phyloP scores from a whole-genome alignment of 257 asterid species.

The Parsonsia alboflavescens region DNA sequence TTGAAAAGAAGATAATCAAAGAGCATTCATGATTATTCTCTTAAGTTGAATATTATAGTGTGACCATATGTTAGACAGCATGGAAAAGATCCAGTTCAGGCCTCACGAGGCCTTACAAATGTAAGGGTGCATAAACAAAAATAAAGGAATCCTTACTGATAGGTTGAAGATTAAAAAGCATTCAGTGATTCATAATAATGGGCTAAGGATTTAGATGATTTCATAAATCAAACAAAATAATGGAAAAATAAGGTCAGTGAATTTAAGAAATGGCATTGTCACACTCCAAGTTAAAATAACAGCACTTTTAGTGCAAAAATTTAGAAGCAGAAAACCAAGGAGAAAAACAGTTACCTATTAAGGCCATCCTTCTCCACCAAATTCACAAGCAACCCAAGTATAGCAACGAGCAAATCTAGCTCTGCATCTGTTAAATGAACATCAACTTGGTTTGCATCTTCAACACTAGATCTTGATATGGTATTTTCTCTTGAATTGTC shows the following conservation, averaged over 20 bases:
- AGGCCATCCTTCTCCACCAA: constrained; percentile 68
- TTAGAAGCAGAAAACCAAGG: background rate
- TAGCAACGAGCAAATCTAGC: constrained; percentile 75
- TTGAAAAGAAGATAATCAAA: background rate
- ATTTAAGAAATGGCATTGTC: background rate
- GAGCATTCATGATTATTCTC: background rate
- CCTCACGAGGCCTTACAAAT: background rate
- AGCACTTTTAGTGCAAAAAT: background rate
- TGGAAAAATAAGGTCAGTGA: background rate
- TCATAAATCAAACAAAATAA: background rate
- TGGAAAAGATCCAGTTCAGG: background rate
- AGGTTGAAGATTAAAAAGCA: background rate
- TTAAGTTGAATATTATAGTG: background rate
- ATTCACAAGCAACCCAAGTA: constrained; percentile 82
- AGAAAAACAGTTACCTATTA: constrained; percentile 44
- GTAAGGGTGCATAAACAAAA: background rate
- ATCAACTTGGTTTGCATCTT: constrained; percentile 29
- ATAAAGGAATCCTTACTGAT: background rate
- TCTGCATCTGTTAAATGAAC: constrained; percentile 54
- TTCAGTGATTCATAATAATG: background rate
- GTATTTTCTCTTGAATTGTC: constrained; percentile 22
- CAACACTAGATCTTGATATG: constrained; percentile 32
- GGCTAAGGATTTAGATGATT: background rate
- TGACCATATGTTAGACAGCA: background rate
- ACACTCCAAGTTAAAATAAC: background rate